Percentiles rank a stretch among this genome's conserved stretches.
phyloP scores from a whole-genome alignment of 495 filamentous ascomycete genomes.

The Echria macrotheca region DNA sequence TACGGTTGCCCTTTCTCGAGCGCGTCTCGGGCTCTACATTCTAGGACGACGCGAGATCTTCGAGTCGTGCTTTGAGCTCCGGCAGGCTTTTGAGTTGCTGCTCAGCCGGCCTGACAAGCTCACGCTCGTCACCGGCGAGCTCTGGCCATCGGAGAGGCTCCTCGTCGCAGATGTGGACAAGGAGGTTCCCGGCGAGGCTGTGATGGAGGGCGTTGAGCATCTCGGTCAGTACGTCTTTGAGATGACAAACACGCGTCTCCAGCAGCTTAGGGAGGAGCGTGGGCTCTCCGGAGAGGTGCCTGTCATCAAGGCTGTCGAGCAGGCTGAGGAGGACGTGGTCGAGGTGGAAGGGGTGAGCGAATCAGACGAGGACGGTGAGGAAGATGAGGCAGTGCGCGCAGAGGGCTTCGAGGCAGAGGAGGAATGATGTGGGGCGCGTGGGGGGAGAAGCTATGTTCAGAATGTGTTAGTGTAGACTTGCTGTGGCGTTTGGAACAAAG shows the following conservation, averaged over 20 bases:
- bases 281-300: conserved; percentile 26
- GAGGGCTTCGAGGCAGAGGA: conserved; percentile 33
- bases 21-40: conserved; percentile 86
- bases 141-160: conserved; percentile 66
- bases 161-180: conserved; percentile 54
- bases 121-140: conserved; percentile 72
- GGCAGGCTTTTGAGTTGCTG: conserved; percentile 71
- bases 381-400: conserved; percentile 17
- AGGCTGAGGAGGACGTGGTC: conserved; percentile 32
- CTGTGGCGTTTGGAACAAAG: background rate
- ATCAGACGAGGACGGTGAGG: conserved; percentile 36
- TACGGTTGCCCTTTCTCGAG: conserved; percentile 93
- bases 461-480: background rate
- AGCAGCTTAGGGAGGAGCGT: conserved; percentile 42
- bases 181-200: conserved; percentile 42
- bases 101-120: conserved; percentile 74
- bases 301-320: conserved; percentile 14
- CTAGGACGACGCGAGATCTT: conserved; percentile 88
- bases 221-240: conserved; percentile 95
- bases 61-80: conserved; percentile 80
- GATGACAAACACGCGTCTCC: conserved; percentile 83
- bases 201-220: conserved; percentile 91
- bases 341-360: conserved; percentile 32
- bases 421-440: conserved; percentile 6
- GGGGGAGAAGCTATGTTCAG: background rate